Conservation (phyloP, 495 filamentous ascomycete genomes). For the Talaromyces trachyspermus region DNA sequence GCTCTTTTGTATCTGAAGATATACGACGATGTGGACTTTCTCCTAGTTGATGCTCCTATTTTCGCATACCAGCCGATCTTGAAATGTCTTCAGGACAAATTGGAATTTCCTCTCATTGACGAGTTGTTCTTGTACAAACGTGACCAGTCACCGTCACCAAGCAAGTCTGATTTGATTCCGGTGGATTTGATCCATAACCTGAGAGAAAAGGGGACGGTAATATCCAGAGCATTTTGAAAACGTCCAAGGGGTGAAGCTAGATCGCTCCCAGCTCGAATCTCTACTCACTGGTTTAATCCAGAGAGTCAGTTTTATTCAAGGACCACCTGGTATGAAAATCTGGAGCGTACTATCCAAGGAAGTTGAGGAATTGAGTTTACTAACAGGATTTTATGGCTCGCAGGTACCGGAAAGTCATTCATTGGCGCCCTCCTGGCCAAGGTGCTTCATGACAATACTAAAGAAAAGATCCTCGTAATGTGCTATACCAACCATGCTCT, state of each 20-base stretch:
- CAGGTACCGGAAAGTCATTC: conserved; percentile 80
- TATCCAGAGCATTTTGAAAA: conserved; percentile 23
- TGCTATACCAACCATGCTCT: conserved; percentile 67
- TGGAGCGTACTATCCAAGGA: background rate
- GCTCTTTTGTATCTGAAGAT: conserved; percentile 30
- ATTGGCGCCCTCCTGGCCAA: conserved; percentile 63
- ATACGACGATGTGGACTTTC: conserved; percentile 28
- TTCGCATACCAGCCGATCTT: conserved; percentile 72
- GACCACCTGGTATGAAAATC: conserved; percentile 55
- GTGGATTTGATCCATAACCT: conserved; percentile 16
- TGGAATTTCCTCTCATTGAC: conserved; percentile 44
- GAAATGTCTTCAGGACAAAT: conserved; percentile 47
- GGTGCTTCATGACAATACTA: conserved; percentile 43
- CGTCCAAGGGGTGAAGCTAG: conserved; percentile 35
- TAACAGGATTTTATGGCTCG: conserved; percentile 4
- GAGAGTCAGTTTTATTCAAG: conserved; percentile 60
- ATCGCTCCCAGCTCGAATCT: conserved; percentile 52
- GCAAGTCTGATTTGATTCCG: conserved; percentile 17
- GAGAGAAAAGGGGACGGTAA: conserved; percentile 7
- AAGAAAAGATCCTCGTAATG: conserved; percentile 53
- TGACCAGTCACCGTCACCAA: conserved; percentile 11
- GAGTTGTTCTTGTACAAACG: conserved; percentile 35
- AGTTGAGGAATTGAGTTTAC: conserved; percentile 1
- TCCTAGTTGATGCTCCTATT: conserved; percentile 56
- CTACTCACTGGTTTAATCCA: conserved; percentile 47